Conservation (phyloP, 140 eudicot genomes). For the Flaveria floridana region DNA sequence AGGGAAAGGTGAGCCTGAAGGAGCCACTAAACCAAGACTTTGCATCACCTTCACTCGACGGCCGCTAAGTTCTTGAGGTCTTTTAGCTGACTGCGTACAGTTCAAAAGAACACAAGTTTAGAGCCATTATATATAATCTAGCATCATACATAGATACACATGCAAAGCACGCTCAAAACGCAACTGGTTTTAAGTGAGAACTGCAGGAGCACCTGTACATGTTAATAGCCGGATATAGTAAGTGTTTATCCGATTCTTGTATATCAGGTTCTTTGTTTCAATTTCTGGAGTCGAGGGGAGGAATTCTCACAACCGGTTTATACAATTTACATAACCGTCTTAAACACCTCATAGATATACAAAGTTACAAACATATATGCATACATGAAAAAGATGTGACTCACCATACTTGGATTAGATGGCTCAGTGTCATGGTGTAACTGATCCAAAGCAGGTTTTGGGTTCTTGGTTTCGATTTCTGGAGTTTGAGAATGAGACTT, state of each 20-base stretch:
- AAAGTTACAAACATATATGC: not conserved
- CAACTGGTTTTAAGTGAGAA: too few relatives aligned
- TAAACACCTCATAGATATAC: not conserved
- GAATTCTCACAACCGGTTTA: too few relatives aligned
- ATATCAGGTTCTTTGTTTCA: too few relatives aligned
- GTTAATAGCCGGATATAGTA: not conserved
- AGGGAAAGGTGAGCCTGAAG: slow-evolving; percentile 58
- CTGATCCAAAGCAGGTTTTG: not conserved
- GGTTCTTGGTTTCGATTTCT: not conserved
- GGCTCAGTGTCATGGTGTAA: slow-evolving; percentile 27
- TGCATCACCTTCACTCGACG: slow-evolving; percentile 71
- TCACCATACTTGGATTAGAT: slow-evolving; percentile 33
- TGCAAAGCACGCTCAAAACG: not conserved
- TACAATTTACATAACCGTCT: too few relatives aligned
- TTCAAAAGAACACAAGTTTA: slow-evolving; percentile 18
- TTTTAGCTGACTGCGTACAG: slow-evolving; percentile 33
- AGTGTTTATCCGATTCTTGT: not conserved
- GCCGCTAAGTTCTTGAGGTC: slow-evolving; percentile 35
- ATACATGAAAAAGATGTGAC: slow-evolving; percentile 12
- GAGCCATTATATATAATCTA: slow-evolving; percentile 10
- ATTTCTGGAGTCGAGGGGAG: too few relatives aligned
- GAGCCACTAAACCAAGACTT: slow-evolving; percentile 61
- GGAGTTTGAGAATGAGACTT: slow-evolving; percentile 24
- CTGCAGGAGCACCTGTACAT: not conserved
- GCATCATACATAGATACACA: not conserved